Percentiles rank a stretch among this genome's conserved stretches.
These are phyloP conservation scores for Eucommia ulmoides DNA, from an alignment of 257 asterid species.

Conservation along the genomic window DNA sequence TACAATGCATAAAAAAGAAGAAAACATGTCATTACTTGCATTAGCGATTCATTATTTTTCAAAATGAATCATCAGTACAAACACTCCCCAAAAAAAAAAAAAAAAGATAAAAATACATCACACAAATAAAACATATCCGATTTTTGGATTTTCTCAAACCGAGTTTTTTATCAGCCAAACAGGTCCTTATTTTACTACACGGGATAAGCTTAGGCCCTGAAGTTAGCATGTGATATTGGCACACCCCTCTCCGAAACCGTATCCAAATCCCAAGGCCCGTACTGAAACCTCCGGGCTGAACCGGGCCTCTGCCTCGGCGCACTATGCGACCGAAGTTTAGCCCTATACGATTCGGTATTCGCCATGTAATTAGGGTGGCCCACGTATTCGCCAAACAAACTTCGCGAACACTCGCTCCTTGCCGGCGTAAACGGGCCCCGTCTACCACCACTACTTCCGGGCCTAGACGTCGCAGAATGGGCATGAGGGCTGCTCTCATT, in stretches of 20 bases:
- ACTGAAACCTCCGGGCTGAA: conserved; percentile 15
- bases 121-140: conserved; percentile 17
- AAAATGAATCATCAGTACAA: not conserved
- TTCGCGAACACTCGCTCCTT: conserved; percentile 56
- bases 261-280: conserved; percentile 44
- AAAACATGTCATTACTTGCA: not conserved
- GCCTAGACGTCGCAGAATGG: conserved; percentile 48
- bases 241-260: conserved; percentile 49
- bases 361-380: conserved; percentile 81
- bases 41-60: not conserved
- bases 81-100: not conserved
- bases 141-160: conserved; percentile 20
- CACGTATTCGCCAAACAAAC: conserved; percentile 43
- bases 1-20: conserved; percentile 12
- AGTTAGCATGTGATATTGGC: conserved; percentile 16
- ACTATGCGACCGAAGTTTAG: conserved; percentile 80
- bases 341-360: conserved; percentile 63
- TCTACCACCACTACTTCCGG: conserved; percentile 28
- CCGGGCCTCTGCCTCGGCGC: conserved; percentile 82
- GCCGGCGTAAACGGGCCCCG: conserved; percentile 55
- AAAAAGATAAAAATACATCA: conserved; percentile 6
- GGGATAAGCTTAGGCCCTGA: conserved; percentile 15
- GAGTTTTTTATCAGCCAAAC: too few relatives aligned
- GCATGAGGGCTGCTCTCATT: conserved; percentile 53
- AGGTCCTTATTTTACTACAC: too few relatives aligned